A percentile compares a stretch with the other conserved stretches of the same genome.
phyloP scores from a whole-genome alignment of 352 stramenopile genomes.

The Phytophthora europaea region DNA sequence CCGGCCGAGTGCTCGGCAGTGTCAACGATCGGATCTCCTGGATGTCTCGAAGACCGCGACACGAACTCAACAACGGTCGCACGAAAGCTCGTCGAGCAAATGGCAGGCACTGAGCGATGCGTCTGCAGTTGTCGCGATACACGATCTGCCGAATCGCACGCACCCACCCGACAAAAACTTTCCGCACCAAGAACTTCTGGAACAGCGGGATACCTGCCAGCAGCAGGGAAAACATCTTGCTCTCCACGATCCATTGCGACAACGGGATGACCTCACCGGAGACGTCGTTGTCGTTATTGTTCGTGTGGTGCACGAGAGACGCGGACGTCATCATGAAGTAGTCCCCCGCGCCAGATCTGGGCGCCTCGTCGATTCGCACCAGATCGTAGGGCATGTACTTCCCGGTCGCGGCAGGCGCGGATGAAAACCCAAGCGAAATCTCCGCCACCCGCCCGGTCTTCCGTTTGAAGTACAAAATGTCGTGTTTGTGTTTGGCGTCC shows the following conservation, averaged over 20 bases:
- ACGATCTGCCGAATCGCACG: slow-evolving; percentile 46
- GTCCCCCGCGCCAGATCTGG: slow-evolving; percentile 45
- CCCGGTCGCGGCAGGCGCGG: slow-evolving; percentile 2
- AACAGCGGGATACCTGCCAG: slow-evolving; percentile 79
- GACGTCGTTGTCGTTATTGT: slow-evolving; percentile 45
- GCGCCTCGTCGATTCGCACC: slow-evolving; percentile 45
- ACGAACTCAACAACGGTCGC: slow-evolving; percentile 51
- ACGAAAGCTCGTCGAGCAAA: slow-evolving; percentile 52
- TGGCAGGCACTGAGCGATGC: slow-evolving; percentile 45
- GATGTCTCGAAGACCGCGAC: slow-evolving; percentile 46
- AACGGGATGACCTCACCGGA: slow-evolving; percentile 67
- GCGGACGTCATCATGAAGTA: slow-evolving; percentile 79
- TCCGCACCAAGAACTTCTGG: slow-evolving; percentile 75
- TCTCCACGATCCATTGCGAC: slow-evolving; percentile 79
- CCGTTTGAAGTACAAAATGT: slow-evolving; percentile 76
- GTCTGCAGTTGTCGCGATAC: slow-evolving; percentile 53
- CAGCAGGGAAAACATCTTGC: slow-evolving; percentile 77
- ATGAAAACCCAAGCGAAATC: slow-evolving; percentile 49
- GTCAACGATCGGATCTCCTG: slow-evolving; percentile 53
- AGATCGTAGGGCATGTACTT: slow-evolving; percentile 77
- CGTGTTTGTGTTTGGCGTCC: slow-evolving; percentile 70
- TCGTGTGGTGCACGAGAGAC: slow-evolving; percentile 68
- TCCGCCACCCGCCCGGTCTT: slow-evolving; percentile 22
- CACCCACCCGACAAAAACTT: slow-evolving; percentile 65
- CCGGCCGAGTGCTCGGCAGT: slow-evolving; percentile 41